Evolutionary conservation across 306 rosid species (phyloP).

Genomic region (Quercus alba): DNA sequence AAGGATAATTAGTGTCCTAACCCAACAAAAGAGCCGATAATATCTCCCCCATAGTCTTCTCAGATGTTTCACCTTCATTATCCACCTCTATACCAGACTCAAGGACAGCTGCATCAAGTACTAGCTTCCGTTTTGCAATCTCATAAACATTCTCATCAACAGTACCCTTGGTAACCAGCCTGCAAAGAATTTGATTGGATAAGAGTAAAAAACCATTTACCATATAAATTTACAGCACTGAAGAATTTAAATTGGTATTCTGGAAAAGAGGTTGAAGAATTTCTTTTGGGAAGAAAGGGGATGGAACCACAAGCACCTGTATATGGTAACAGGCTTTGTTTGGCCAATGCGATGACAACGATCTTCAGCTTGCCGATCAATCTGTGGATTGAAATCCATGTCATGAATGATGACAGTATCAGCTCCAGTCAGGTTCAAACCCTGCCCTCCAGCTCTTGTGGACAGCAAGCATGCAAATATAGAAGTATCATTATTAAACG

Average conservation of each 20-base stretch:
- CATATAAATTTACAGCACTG: background rate
- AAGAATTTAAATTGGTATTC: background rate
- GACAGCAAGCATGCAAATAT: slow-evolving; percentile 96
- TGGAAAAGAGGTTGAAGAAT: background rate
- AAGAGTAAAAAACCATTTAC: background rate
- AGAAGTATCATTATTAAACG: slow-evolving; percentile 75
- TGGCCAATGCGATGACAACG: slow-evolving; percentile 96
- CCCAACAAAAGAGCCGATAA: slow-evolving; percentile 75
- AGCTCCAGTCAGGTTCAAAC: slow-evolving; percentile 88
- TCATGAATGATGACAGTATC: slow-evolving; percentile 94
- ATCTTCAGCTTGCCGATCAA: slow-evolving; percentile 95
- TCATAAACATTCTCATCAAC: slow-evolving; percentile 96
- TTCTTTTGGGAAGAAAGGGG: background rate
- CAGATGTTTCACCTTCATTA: slow-evolving; percentile 67
- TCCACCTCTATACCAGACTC: slow-evolving; percentile 75
- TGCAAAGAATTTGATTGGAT: slow-evolving; percentile 28
- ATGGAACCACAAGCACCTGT: slow-evolving; percentile 49
- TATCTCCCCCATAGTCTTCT: slow-evolving; percentile 98
- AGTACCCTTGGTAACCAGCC: slow-evolving; percentile 84
- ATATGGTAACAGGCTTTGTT: slow-evolving; percentile 79
- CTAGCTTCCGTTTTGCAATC: slow-evolving; percentile 91
- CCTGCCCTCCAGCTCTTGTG: slow-evolving; percentile 98
- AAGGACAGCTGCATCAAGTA: slow-evolving; percentile 92
- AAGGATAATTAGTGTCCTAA: slow-evolving; percentile 25
- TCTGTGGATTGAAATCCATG: slow-evolving; percentile 98